Evolutionary conservation across 2,329 filamentous ascomycete species (phyloP).

Genomic region (Epichloe sp.): DNA sequence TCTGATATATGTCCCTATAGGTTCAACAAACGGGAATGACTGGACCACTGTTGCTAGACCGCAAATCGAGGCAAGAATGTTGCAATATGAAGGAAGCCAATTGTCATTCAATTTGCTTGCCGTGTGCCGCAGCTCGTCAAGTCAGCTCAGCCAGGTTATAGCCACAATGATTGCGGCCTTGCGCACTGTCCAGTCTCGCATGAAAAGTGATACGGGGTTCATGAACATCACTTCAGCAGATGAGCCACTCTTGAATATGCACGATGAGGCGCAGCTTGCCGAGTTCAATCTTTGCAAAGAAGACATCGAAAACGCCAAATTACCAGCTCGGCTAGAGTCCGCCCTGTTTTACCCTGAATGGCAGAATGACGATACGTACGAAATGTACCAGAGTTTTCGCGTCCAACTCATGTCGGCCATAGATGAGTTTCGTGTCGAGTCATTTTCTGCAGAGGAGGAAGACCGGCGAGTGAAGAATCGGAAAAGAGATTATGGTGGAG

Average conservation of each 20-base stretch:
- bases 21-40: slow-evolving; percentile 21
- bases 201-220: slow-evolving; percentile 11
- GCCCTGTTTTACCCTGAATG: slow-evolving; percentile 7
- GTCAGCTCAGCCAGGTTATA: slow-evolving; percentile 33
- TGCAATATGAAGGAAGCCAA: slow-evolving; percentile 47
- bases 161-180: slow-evolving; percentile 28
- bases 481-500: slow-evolving; percentile 55
- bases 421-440: slow-evolving; percentile 35
- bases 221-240: slow-evolving; percentile 12
- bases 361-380: slow-evolving; percentile 16
- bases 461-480: slow-evolving; percentile 39
- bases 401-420: slow-evolving; percentile 28
- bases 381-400: slow-evolving; percentile 25
- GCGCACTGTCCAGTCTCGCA: slow-evolving; percentile 22
- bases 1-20: background rate
- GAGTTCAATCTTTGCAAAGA: slow-evolving; percentile 17
- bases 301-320: slow-evolving; percentile 12
- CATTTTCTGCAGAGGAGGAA: slow-evolving; percentile 31
- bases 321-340: slow-evolving; percentile 9
- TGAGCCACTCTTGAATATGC: slow-evolving; percentile 10
- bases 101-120: slow-evolving; percentile 70
- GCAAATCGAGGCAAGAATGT: slow-evolving; percentile 55
- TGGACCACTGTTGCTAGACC: slow-evolving; percentile 57
- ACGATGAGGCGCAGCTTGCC: slow-evolving; percentile 13
- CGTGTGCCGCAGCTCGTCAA: slow-evolving; percentile 53